phyloP scores from a whole-genome alignment of 352 stramenopile species.

The Pythium aristosporum region DNA sequence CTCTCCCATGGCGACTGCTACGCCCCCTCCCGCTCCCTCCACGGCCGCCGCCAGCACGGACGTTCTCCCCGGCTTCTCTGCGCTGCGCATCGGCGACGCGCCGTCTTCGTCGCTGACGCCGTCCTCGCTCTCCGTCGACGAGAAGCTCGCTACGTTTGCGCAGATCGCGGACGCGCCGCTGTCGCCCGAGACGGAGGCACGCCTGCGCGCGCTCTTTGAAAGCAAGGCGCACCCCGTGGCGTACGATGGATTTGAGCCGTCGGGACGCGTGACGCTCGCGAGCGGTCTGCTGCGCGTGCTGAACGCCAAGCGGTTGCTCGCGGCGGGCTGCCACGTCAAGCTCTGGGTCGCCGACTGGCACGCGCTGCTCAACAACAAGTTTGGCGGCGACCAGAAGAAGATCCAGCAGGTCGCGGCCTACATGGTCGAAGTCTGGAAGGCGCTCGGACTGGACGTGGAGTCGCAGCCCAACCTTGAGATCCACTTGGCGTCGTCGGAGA shows the following conservation, averaged over 20 bases:
- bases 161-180: conserved; percentile 53
- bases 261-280: conserved; percentile 98
- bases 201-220: conserved; percentile 79
- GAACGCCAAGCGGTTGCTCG: conserved; percentile 92
- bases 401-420: conserved; percentile 94
- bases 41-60: conserved; percentile 28
- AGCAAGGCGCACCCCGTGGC: conserved; percentile 82
- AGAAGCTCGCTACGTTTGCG: conserved; percentile 62
- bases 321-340: conserved; percentile 93
- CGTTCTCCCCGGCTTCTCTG: conserved; percentile 53
- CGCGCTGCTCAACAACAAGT: conserved; percentile 99
- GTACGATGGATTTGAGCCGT: conserved; percentile 99
- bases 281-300: conserved; percentile 93
- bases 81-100: conserved; percentile 34
- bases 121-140: conserved; percentile 47
- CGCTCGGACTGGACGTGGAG: conserved; percentile 93
- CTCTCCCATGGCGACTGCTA: conserved; percentile 22
- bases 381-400: conserved; percentile 97
- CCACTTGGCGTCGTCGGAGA: conserved; percentile 97
- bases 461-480: conserved; percentile 94
- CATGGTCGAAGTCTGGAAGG: conserved; percentile 99
- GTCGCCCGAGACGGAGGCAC: conserved; percentile 45
- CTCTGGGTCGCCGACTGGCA: conserved; percentile 99
- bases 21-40: conserved; percentile 42
- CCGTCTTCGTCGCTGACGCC: conserved; percentile 22